Evolutionary conservation across 1,139 yeast genomes (phyloP), one percentile per base, ranked within the genome.

Genomic region (Lodderomyces margitis): DNA sequence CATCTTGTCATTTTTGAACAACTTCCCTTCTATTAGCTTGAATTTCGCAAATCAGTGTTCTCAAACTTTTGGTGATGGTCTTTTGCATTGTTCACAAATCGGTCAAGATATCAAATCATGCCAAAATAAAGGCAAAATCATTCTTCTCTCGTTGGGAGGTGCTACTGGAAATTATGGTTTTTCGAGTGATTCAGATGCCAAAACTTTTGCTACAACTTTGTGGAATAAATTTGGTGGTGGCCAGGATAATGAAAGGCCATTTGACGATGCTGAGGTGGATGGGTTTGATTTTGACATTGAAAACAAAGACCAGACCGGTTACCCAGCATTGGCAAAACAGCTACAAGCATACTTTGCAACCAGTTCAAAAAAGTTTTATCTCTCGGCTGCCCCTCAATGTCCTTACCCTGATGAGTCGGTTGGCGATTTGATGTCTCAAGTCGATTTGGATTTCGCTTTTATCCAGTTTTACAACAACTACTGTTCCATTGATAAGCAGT

Each of bases 311-410:
- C 64, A 65, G 41, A 61, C 64, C 3, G 87, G 87, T 15, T 79
- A 80, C 50, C 77, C 74, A 40, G 80, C 84, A 17, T 62, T 82
- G 44, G 85, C 78, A 16, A 70, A 59, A n/a, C 68, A 73, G 46
- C 67, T 88, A 53, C 80, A 88, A 66, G 51, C 59, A 12, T 66
- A 74, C 45, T 86, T 76, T 53, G 61, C 64, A 21, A 21, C 19
- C 3, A 32, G 66, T n/a, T 67, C 83, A 25, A 81, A 78, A 62
- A 54, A 63, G 16, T 87, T 83, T 66, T 87, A 84, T 61, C 66
- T 87, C 38, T 80, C 95, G 38, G 95, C 95, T 46, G 92, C 96
- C 48, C 96, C 96, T 16, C 96, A 88, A 68, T 88, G 96, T 66
- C 84, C 82, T 12, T 84, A 80, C 59, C 96, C 96, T 21, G 96